Base-by-base conservation (phyloP, 2,329 filamentous ascomycete species). In the Colletotrichum sp. region DNA sequence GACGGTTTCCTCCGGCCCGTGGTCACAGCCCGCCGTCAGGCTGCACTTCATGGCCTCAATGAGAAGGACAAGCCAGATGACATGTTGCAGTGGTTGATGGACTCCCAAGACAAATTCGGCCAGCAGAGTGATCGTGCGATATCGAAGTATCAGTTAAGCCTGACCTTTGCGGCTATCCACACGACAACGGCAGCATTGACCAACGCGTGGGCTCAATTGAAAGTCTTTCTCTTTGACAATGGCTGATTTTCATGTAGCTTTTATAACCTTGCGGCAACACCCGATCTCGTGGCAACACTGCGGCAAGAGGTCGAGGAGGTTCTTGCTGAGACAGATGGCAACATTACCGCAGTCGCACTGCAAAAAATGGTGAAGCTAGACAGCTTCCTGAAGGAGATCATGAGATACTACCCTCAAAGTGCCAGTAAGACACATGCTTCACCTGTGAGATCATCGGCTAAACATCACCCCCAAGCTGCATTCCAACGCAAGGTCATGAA, bases 81-180 rank as follows among this genome's bases (percentile, higher is more conserved):
- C 76, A 86, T 88, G 81, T 81, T 87, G 21, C 85, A 88, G 78
- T 89, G 87, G 87, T 36, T 89, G 7, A 80, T 88, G 10, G 84
- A 87, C 38, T 80, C 80, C 0, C 81, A 85, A 32, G 77, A 80
- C 4, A 83, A 85, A 78, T 84, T 83, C 16, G 78, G 78, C 3
- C 78, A 80, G 8, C 68, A 80, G 72, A 80, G 79, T 26, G 81
- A 83, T 69, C 80, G 82, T 57, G 81, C 84, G 32, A 78, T 88
- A 16, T 84, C 87, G 10, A 82, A 82, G 55, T 79, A 86, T n/a
- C 85, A 89, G 79, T 82, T 89, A 13, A 80, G 82, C 0, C 76
- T 90, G 12, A 86, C 83, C 48, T 87, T 90, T 71, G 88, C 88
- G 0, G 86, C 89, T 3, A 90, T 91, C 34, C 88, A 90, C 76